Conservation (phyloP, 2,329 filamentous ascomycete species). For the Cordyceps farinosa region DNA sequence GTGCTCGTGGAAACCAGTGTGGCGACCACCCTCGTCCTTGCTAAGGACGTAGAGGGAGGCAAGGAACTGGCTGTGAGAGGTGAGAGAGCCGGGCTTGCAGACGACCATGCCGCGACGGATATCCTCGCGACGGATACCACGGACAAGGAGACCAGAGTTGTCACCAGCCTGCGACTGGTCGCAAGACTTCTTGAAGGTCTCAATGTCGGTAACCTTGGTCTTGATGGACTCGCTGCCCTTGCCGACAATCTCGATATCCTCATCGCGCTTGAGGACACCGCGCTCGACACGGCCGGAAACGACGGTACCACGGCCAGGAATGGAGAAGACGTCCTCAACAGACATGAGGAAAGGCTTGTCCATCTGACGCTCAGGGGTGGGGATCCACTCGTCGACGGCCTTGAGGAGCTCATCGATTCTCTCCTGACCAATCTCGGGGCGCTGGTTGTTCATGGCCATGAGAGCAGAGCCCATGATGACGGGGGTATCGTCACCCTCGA, state of each 20-base stretch:
- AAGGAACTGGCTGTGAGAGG: constrained; percentile 87
- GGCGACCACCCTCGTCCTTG: constrained; percentile 97
- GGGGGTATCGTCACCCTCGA: constrained; percentile 96
- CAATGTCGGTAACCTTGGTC: constrained; percentile 99
- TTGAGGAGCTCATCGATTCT: constrained; percentile 91
- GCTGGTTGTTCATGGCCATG: constrained; percentile 83
- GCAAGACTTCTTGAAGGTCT: constrained; percentile 99
- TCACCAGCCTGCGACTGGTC: constrained; percentile 94
- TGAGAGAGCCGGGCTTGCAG: constrained; percentile 75
- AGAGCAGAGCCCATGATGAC: constrained; percentile 97
- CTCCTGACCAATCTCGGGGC: constrained; percentile 77
- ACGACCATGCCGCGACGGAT: constrained; percentile 93
- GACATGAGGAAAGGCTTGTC: constrained; percentile 99
- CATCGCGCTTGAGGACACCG: constrained; percentile 87
- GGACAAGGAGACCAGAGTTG: constrained; percentile 95
- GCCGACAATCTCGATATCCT: constrained; percentile 91
- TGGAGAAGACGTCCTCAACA: constrained; percentile 89
- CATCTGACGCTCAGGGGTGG: constrained; percentile 86
- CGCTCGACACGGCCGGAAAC: constrained; percentile 97
- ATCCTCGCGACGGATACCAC: constrained; percentile 94
- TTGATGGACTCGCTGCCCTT: constrained; percentile 80
- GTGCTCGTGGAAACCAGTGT: constrained; percentile 93
- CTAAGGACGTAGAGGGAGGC: constrained; percentile 94
- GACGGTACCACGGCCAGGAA: constrained; percentile 91
- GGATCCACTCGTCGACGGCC: constrained; percentile 94